phyloP scores from a whole-genome alignment of 495 filamentous ascomycete genomes.

The Aspergillus carlsbadensis region DNA sequence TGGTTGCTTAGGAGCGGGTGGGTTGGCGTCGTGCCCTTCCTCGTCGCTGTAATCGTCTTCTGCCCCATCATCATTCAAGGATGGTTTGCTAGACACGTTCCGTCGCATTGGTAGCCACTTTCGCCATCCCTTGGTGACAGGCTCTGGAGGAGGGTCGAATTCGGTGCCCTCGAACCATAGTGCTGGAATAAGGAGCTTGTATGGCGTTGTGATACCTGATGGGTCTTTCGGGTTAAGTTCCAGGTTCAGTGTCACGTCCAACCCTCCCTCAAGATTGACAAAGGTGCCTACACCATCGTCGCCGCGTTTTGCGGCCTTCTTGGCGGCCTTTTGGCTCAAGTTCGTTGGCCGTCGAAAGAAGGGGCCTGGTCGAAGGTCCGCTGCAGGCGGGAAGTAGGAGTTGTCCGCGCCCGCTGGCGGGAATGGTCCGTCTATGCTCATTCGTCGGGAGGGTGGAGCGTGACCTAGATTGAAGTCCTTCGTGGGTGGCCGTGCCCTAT shows the following conservation, averaged over 20 bases:
- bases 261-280: slow-evolving; percentile 70
- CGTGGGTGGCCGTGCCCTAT: slow-evolving; percentile 41
- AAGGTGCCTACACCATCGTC: slow-evolving; percentile 42
- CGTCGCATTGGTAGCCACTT: slow-evolving; percentile 36
- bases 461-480: slow-evolving; percentile 39
- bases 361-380: slow-evolving; percentile 38
- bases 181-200: slow-evolving; percentile 80
- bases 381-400: slow-evolving; percentile 37
- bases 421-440: slow-evolving; percentile 40
- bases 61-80: slow-evolving; percentile 22
- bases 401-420: slow-evolving; percentile 34
- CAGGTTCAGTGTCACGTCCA: slow-evolving; percentile 83
- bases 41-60: slow-evolving; percentile 25
- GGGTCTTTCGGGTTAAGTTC: slow-evolving; percentile 85
- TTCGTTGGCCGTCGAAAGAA: slow-evolving; percentile 77
- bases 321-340: slow-evolving; percentile 57
- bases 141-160: slow-evolving; percentile 39
- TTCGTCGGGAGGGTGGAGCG: slow-evolving; percentile 25
- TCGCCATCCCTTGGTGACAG: slow-evolving; percentile 43
- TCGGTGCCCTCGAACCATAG: slow-evolving; percentile 54
- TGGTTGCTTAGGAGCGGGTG: background rate
- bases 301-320: slow-evolving; percentile 37
- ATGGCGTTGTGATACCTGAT: slow-evolving; percentile 82
- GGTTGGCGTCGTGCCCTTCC: slow-evolving; percentile 15
- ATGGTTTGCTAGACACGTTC: slow-evolving; percentile 17